Percentiles rank a stretch among this genome's conserved stretches.
Conservation (phyloP, 257 asterid genomes). For the Solanum gandarillasii region DNA sequence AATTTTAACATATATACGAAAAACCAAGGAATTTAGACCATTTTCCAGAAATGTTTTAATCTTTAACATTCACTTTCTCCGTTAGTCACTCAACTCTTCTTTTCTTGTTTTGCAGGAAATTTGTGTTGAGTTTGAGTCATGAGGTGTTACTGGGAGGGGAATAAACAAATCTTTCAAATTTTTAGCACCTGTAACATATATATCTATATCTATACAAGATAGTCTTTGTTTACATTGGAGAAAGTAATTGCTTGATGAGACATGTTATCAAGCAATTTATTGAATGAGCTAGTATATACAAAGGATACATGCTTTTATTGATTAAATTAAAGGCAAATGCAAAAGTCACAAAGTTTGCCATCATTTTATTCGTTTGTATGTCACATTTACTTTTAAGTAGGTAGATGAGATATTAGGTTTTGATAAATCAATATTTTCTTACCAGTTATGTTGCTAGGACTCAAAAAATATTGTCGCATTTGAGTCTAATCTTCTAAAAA, state of each 20-base stretch:
- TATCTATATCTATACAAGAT: neutral
- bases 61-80: too few species aligned
- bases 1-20: neutral
- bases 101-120: neutral
- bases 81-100: neutral
- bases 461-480: too few species aligned
- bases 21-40: neutral
- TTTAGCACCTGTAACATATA: too few species aligned
- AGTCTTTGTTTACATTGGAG: too few species aligned
- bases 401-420: neutral
- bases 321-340: too few species aligned
- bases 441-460: neutral
- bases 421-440: neutral
- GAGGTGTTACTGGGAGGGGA: neutral
- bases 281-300: too few species aligned
- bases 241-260: too few species aligned
- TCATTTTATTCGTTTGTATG: neutral
- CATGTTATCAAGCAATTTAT: too few species aligned
- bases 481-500: neutral
- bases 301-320: too few species aligned
- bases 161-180: neutral
- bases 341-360: too few species aligned
- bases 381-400: neutral
- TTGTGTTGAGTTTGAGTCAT: neutral
- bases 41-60: too few species aligned